These are phyloP conservation scores for Tremella yokohamensis DNA, from an alignment of 768 basidiomycete genomes.

Conservation along the genomic window DNA sequence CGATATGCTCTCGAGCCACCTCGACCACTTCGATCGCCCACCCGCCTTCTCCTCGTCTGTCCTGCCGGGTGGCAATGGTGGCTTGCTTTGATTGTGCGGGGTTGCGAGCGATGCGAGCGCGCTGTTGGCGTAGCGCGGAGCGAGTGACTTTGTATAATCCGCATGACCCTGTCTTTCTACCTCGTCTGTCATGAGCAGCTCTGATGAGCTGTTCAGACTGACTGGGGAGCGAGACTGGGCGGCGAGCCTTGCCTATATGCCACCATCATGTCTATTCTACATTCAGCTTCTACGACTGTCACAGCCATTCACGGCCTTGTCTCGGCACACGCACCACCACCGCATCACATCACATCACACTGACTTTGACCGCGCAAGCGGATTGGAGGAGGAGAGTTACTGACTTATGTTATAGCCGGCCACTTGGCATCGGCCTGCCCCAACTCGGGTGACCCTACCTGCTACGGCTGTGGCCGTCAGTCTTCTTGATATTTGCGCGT, in stretches of 20 bases:
- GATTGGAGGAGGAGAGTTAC: neutral
- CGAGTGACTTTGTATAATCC: constrained; percentile 3
- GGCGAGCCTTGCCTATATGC: constrained; percentile 1
- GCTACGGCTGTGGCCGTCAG: constrained; percentile 48
- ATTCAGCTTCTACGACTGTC: neutral
- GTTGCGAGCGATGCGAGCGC: constrained; percentile 5
- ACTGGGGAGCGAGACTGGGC: neutral
- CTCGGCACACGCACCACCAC: constrained; percentile 2
- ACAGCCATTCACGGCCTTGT: neutral
- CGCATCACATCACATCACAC: constrained; percentile 5
- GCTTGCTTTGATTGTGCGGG: neutral
- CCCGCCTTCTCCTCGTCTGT: neutral
- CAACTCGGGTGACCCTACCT: constrained; percentile 41
- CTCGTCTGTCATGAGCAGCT: neutral
- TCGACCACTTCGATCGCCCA: constrained; percentile 6
- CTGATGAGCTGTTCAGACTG: neutral
- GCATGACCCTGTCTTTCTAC: neutral
- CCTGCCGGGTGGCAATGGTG: too few relatives aligned
- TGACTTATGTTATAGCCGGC: constrained; percentile 32
- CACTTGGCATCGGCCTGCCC: constrained; percentile 49
- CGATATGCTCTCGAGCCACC: neutral
- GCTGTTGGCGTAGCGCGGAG: constrained; percentile 4
- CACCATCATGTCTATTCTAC: neutral
- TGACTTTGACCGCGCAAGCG: neutral
- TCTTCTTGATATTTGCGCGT: constrained; percentile 9